phyloP scores from a whole-genome alignment of 2,329 filamentous ascomycete species.

The Aspergillus chevalieri region DNA sequence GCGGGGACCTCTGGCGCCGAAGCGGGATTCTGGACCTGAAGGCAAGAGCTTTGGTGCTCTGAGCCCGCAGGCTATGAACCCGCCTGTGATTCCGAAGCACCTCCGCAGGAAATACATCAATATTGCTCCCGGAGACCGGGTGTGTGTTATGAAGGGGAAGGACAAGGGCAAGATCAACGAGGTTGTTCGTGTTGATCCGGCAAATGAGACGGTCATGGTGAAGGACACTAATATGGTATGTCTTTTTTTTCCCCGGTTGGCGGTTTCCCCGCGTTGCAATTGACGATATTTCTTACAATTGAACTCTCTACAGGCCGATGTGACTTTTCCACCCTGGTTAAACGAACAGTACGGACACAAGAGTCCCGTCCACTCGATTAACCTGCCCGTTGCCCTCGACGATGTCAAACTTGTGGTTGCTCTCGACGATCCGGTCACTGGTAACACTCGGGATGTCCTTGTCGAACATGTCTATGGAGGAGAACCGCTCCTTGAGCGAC shows the following conservation, averaged over 20 bases:
- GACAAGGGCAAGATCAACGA: conserved; percentile 78
- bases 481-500: conserved; percentile 46
- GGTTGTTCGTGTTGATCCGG: conserved; percentile 53
- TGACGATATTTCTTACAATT: not conserved
- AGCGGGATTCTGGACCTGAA: conserved; percentile 59
- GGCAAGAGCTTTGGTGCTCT: conserved; percentile 57
- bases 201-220: conserved; percentile 55
- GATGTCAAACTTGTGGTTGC: conserved; percentile 77
- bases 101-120: conserved; percentile 49
- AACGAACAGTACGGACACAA: conserved; percentile 32
- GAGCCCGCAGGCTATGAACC: conserved; percentile 27
- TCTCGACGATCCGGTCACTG: conserved; percentile 60
- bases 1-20: conserved; percentile 70
- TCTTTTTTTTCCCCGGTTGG: not conserved
- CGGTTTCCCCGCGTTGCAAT: too few relatives aligned
- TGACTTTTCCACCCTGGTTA: conserved; percentile 35
- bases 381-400: conserved; percentile 59
- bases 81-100: conserved; percentile 36
- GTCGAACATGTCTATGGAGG: conserved; percentile 63
- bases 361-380: conserved; percentile 42
- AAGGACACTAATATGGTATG: conserved; percentile 58
- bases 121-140: conserved; percentile 65
- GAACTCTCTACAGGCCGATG: conserved; percentile 30
- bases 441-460: conserved; percentile 64
- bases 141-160: conserved; percentile 70